These are phyloP conservation scores for Amanita inopinata DNA, from an alignment of 768 basidiomycete species.

Conservation along the genomic window DNA sequence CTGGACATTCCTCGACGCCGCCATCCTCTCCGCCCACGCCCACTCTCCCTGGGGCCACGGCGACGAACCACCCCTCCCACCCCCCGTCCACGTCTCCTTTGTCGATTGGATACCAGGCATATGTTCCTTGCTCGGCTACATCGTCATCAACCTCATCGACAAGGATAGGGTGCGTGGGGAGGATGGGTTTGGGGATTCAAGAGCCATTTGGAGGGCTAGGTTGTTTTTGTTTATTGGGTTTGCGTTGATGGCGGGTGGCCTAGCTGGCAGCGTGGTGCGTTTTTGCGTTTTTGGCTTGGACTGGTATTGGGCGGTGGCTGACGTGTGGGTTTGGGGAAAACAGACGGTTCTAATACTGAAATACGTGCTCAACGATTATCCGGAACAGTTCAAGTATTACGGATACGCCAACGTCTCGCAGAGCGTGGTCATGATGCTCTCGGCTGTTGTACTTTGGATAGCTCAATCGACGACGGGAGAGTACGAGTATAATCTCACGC, in stretches of 20 bases:
- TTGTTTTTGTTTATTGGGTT: constrained; percentile 92
- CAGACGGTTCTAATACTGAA: constrained; percentile 80
- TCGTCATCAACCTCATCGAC: constrained; percentile 90
- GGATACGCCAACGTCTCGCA: constrained; percentile 84
- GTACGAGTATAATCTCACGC: constrained; percentile 78
- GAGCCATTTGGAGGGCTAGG: constrained; percentile 86
- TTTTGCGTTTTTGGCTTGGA: background rate
- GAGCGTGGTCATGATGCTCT: constrained; percentile 68
- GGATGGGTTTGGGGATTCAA: constrained; percentile 70
- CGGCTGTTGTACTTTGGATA: constrained; percentile 80
- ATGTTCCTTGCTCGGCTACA: constrained; percentile 84
- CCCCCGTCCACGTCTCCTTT: constrained; percentile 71
- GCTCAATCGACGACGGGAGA: constrained; percentile 71
- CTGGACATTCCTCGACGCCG: constrained; percentile 93
- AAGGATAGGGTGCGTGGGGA: constrained; percentile 81
- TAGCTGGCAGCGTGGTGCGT: constrained; percentile 95
- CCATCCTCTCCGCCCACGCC: constrained; percentile 82
- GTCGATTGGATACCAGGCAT: constrained; percentile 98
- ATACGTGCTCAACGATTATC: constrained; percentile 60
- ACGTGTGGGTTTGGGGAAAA: background rate
- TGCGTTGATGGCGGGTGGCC: constrained; percentile 92
- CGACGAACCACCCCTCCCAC: constrained; percentile 30
- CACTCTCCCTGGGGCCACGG: constrained; percentile 65
- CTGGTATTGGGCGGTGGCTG: background rate
- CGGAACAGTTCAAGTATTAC: constrained; percentile 68